A percentile compares a stretch with the other conserved stretches of the same genome.
These are phyloP conservation scores for Quercus variabilis DNA, from an alignment of 306 rosid species.

Conservation along the genomic window DNA sequence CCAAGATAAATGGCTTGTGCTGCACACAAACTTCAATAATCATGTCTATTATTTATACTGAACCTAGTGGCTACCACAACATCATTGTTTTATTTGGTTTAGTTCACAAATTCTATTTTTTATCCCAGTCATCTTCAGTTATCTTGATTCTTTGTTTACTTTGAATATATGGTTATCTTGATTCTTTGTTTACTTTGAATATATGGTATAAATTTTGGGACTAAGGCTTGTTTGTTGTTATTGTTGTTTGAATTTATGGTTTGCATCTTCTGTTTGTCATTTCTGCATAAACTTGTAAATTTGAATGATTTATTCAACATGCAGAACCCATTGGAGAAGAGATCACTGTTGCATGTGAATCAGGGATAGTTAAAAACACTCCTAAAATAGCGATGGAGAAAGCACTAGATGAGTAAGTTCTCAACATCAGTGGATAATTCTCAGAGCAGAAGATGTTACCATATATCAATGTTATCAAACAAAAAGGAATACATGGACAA, in stretches of 20 bases:
- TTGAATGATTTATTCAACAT: constrained; percentile 20
- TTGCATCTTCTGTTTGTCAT: not conserved
- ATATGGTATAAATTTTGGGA: not conserved
- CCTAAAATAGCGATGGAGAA: constrained; percentile 53
- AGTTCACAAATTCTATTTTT: not conserved
- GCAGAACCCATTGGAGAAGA: constrained; percentile 95
- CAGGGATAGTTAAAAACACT: constrained; percentile 36
- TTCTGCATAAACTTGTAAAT: constrained; percentile 7
- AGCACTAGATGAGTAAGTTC: constrained; percentile 54
- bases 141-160: too few relatives aligned
- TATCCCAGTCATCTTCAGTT: too few relatives aligned
- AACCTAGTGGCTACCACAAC: not conserved
- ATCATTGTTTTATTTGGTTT: not conserved
- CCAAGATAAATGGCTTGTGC: not conserved
- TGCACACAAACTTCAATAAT: not conserved
- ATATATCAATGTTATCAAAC: constrained; percentile 66
- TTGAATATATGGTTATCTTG: too few relatives aligned
- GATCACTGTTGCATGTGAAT: constrained; percentile 61
- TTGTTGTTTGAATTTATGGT: not conserved
- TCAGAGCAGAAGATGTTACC: constrained; percentile 68
- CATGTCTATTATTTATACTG: too few relatives aligned
- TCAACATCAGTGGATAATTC: constrained; percentile 43
- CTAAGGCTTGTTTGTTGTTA: not conserved
- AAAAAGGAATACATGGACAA: constrained; percentile 65
- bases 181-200: too few relatives aligned